These are phyloP conservation scores for Helicostylum pulchrum DNA, from an alignment of 192 early-diverging fungal species.

Conservation along the genomic window DNA sequence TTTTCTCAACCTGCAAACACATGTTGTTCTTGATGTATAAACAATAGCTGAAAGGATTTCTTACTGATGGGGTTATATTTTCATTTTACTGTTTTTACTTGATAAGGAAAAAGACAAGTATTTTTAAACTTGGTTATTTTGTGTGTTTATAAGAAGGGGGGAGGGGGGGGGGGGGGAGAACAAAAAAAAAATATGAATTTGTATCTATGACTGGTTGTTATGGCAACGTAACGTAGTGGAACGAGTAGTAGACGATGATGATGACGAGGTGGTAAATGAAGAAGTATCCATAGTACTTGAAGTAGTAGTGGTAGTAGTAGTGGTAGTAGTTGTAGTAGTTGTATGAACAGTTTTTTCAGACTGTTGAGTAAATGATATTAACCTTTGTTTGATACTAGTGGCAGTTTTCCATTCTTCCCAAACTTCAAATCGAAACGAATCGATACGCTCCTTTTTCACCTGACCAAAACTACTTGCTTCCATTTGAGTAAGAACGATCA, in stretches of 20 bases:
- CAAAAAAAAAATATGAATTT: not conserved
- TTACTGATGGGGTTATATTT: too few species aligned
- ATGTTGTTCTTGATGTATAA: not conserved
- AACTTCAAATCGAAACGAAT: slow-evolving; percentile 23
- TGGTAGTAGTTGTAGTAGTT: not conserved
- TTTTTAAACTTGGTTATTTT: too few species aligned
- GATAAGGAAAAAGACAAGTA: too few species aligned
- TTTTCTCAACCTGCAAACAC: not conserved
- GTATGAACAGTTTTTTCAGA: not conserved
- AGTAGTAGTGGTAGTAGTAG: not conserved
- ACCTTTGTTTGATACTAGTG: slow-evolving; percentile 19
- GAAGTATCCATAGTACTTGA: not conserved
- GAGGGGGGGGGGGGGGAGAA: not conserved
- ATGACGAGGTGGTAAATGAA: not conserved
- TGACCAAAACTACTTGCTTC: not conserved
- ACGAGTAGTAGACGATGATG: not conserved
- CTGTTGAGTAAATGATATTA: slow-evolving; percentile 5
- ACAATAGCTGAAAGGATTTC: slow-evolving; percentile 4
- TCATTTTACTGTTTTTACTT: too few species aligned
- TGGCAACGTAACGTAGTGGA: not conserved
- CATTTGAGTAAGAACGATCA: slow-evolving; percentile 26
- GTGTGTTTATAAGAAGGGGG: not conserved
- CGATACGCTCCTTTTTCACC: slow-evolving; percentile 21
- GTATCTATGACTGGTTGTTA: not conserved
- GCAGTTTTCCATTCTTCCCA: slow-evolving; percentile 22